Evolutionary conservation across 345 rosid species (phyloP).

Genomic region (Raphanus raphanistrum): DNA sequence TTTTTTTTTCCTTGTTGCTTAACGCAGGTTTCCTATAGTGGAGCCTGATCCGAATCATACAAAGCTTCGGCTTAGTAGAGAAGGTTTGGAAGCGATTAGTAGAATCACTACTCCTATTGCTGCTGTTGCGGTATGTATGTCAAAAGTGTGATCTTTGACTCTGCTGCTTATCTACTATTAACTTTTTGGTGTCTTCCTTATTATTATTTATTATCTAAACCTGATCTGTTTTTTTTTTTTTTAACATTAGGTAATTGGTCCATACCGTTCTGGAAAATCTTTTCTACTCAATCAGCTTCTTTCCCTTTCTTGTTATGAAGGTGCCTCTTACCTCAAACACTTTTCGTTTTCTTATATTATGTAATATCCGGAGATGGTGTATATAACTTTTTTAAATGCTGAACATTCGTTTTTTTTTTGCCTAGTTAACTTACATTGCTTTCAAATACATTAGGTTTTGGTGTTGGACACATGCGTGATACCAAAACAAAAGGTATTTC

Average conservation of each 20-base stretch:
- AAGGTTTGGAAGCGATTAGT: constrained; percentile 85
- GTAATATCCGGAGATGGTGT: not conserved
- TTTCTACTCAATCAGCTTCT: constrained; percentile 98
- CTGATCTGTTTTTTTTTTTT: constrained; percentile 10
- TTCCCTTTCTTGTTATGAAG: constrained; percentile 96
- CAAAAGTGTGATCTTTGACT: no score
- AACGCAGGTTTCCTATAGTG: constrained; percentile 77
- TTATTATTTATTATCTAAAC: no score
- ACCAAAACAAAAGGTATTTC: constrained; percentile 91
- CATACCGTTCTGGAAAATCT: constrained; percentile 98
- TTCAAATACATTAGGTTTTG: constrained; percentile 65
- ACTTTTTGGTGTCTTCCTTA: no score
- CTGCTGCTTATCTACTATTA: no score
- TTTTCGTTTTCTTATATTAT: not conserved
- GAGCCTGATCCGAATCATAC: constrained; percentile 99
- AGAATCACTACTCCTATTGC: constrained; percentile 87
- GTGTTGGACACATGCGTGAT: constrained; percentile 99
- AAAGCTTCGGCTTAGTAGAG: constrained; percentile 87
- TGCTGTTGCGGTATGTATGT: constrained; percentile 79
- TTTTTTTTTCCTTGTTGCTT: constrained; percentile 3
- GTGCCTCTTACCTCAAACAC: constrained; percentile 50
- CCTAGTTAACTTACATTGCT: not conserved
- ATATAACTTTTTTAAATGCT: not conserved
- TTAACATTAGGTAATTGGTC: constrained; percentile 87
- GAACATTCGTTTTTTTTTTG: no score